Evolutionary conservation across 1,284 basidiomycete genomes (phyloP).

Genomic region (Ceratobasidium sp.): DNA sequence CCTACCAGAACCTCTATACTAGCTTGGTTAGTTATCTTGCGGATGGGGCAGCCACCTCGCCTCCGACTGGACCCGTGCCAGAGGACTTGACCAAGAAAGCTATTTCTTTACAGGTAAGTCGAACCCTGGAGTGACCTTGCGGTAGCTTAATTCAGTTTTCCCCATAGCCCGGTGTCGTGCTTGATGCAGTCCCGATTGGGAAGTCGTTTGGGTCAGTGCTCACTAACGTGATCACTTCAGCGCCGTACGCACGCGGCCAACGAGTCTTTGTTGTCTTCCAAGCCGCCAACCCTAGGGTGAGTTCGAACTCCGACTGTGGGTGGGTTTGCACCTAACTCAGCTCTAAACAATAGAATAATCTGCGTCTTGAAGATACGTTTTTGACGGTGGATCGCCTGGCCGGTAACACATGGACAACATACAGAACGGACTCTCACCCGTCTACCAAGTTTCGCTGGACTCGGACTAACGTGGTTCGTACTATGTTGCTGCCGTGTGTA

Average conservation of each 20-base stretch:
- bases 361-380: conserved; percentile 81
- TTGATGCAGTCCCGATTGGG: conserved; percentile 71
- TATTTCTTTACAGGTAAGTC: conserved; percentile 74
- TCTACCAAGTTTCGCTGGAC: conserved; percentile 81
- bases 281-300: conserved; percentile 87
- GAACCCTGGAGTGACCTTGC: neutral
- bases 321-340: conserved; percentile 54
- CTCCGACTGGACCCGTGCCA: conserved; percentile 75
- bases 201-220: conserved; percentile 77
- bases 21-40: conserved; percentile 74
- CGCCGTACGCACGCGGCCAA: conserved; percentile 69
- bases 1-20: conserved; percentile 83
- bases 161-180: conserved; percentile 70
- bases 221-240: conserved; percentile 68
- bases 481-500: neutral
- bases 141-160: neutral
- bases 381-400: conserved; percentile 73
- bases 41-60: conserved; percentile 64
- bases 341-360: conserved; percentile 76
- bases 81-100: conserved; percentile 75
- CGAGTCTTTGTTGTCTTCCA: conserved; percentile 77
- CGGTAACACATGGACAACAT: conserved; percentile 66
- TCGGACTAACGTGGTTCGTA: conserved; percentile 68
- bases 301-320: too few relatives aligned
- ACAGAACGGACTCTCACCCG: conserved; percentile 83